Evolutionary conservation across 495 filamentous ascomycete genomes (phyloP).

Genomic region (Hypoxylon lienhwacheense): DNA sequence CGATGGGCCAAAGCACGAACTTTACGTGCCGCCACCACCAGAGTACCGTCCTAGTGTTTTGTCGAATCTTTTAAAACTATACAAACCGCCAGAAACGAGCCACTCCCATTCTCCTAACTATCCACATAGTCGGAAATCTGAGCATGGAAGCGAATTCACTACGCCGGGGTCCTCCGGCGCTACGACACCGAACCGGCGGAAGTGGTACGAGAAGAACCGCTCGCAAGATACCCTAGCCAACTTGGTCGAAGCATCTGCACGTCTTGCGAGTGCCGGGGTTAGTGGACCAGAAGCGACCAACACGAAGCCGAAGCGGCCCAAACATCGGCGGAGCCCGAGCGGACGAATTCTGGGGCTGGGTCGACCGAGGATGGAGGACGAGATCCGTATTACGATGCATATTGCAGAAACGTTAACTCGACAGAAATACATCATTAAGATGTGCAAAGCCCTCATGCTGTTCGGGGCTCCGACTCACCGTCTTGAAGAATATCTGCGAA

Average conservation of each 20-base stretch:
- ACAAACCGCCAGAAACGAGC: constrained; percentile 46
- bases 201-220: constrained; percentile 64
- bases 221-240: constrained; percentile 55
- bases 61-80: constrained; percentile 75
- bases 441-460: constrained; percentile 85
- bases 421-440: constrained; percentile 79
- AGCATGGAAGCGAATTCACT: constrained; percentile 38
- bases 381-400: constrained; percentile 83
- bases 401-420: constrained; percentile 82
- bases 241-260: constrained; percentile 60
- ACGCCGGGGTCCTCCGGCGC: constrained; percentile 48
- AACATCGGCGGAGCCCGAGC: constrained; percentile 41
- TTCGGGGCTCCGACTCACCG: constrained; percentile 80
- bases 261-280: constrained; percentile 48
- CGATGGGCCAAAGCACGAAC: constrained; percentile 59
- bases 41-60: constrained; percentile 78
- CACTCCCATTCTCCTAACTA: constrained; percentile 31
- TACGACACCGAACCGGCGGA: constrained; percentile 55
- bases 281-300: constrained; percentile 38
- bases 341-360: constrained; percentile 45
- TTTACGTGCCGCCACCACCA: constrained; percentile 69
- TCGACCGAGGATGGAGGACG: constrained; percentile 54
- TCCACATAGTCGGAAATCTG: constrained; percentile 30
- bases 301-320: constrained; percentile 48
- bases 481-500: constrained; percentile 81